Evolutionary conservation across 495 filamentous ascomycete species (phyloP), one percentile per base, ranked within the genome.

Genomic region (Talaromyces trachyspermus): DNA sequence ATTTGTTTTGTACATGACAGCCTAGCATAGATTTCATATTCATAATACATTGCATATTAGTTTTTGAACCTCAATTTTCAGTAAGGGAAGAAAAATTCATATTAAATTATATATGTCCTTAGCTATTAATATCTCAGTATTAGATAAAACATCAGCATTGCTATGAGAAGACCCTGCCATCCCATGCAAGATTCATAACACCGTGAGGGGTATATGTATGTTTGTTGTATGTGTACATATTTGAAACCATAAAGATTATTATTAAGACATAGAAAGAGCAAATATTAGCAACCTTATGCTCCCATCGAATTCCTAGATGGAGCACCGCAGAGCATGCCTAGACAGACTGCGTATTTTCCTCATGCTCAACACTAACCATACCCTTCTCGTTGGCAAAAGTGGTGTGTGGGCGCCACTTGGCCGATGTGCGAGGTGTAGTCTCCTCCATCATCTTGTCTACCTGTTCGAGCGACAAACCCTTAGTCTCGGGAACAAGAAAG

Each of bases 361-460:
- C 48, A 15, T 42, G 37, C 38, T 49, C 40, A 22, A n/a, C 26
- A 12, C 23, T 20, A 27, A 69, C 65, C 25, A 76, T 52, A 27
- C 72, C 71, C 76, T 81, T 79, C 46, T 82, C 75, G 25, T 65
- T 59, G 5, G 82, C 83, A 51, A 84, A 89, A 22, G 86, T 91
- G 44, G 68, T 68, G 55, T 78, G 76, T 19, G 85, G 84, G 55
- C 71, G 73, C 87, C 87, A 90, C 56, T 75, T 78, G 61, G 71
- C 59, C 43, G 83, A 87, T 12, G 76, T 83, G 19, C 80, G 64
- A n/a, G 87, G 82, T 1, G 75, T 84, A 4, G 78, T 78, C 70
- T 90, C 86, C 62, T 87, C 86, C 62, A 90, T 69, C 86, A 91
- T 88, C 56, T 74, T 74, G 67, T 89, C 86, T 52, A 91, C 81